Evolutionary conservation across 306 rosid genomes (phyloP).

Genomic region (Datisca glomerata): DNA sequence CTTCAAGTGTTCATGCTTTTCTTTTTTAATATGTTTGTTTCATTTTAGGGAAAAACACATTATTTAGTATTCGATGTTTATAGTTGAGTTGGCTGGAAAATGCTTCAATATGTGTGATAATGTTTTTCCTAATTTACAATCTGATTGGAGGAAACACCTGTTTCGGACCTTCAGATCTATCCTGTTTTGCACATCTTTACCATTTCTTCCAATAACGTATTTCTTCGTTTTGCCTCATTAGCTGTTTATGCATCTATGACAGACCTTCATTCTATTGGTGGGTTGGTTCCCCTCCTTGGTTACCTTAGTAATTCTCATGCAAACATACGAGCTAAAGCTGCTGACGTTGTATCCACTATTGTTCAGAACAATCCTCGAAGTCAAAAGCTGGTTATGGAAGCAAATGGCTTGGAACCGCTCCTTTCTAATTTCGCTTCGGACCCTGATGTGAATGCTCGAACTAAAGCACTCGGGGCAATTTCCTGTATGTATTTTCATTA

Average conservation of each 20-base stretch:
- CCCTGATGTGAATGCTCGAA: constrained; percentile 59
- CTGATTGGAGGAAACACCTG: too few species aligned
- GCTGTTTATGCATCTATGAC: constrained; percentile 5
- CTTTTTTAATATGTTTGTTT: too few species aligned
- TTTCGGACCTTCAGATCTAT: too few species aligned
- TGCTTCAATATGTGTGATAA: too few species aligned
- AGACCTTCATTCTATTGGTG: constrained; percentile 90
- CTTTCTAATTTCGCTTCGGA: constrained; percentile 59
- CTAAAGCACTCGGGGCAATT: constrained; percentile 83
- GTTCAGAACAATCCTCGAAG: constrained; percentile 88
- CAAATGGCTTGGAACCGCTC: constrained; percentile 81
- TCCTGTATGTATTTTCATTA: constrained; percentile 44
- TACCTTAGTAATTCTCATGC: constrained; percentile 77
- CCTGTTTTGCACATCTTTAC: too few species aligned
- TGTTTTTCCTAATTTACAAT: too few species aligned
- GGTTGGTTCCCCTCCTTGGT: constrained; percentile 72
- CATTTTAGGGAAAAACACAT: too few species aligned
- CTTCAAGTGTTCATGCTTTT: too few species aligned
- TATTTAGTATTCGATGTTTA: too few species aligned
- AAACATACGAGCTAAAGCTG: constrained; percentile 90
- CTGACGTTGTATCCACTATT: constrained; percentile 78
- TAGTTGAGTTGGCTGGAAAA: too few species aligned
- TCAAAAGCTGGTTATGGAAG: constrained; percentile 88
- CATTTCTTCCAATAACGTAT: background rate
- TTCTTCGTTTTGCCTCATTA: background rate